Evolutionary conservation across 1,139 yeast species (phyloP), one percentile per base, ranked within the genome.

Genomic region (Oligophagozyma castellii): DNA sequence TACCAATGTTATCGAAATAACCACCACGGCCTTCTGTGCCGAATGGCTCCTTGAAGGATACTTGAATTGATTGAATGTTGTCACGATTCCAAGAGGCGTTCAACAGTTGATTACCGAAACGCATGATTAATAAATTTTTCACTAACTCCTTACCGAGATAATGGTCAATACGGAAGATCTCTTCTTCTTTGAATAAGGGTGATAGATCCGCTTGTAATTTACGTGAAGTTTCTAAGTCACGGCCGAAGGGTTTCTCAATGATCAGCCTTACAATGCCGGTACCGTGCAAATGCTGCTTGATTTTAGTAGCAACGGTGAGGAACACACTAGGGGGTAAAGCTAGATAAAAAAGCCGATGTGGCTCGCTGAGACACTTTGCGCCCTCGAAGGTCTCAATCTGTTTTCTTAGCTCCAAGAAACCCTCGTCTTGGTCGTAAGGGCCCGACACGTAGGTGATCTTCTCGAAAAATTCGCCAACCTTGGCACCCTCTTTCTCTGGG

Each of bases 11-110:
- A 58, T 92, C 96, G 51, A 92, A 89, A 63, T 89, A 89, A 22
- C 98, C 98, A 42, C 98, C 98, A 52, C 99, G 74, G 36, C 98
- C 98, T 59, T 89, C 95, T 26, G 98, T 89, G 35, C 98, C 98
- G 48, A 92, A 86, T 8, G 89, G 79, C 60, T 89, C 99, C 61
- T 92, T 92, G 64, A 89, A 86, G 14, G 89, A 69, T 42, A 89
- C 73, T 59, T 86, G 95, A 38, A 89, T 74, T 29, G 76, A 70
- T 38, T 73, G 67, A 49, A 89, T 73, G 56, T 70, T 75, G 41
- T 78, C 69, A 52, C 67, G 73, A 61, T 79, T 78, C 95, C 96
- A 89, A 32, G 80, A 71, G 14, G 93, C 81, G 49, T 70, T 70
- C 49, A 89, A 65, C 55, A 86, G 68, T 48, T 75, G 74, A 59